phyloP scores from a whole-genome alignment of 306 rosid species.

The Vicia sativa region DNA sequence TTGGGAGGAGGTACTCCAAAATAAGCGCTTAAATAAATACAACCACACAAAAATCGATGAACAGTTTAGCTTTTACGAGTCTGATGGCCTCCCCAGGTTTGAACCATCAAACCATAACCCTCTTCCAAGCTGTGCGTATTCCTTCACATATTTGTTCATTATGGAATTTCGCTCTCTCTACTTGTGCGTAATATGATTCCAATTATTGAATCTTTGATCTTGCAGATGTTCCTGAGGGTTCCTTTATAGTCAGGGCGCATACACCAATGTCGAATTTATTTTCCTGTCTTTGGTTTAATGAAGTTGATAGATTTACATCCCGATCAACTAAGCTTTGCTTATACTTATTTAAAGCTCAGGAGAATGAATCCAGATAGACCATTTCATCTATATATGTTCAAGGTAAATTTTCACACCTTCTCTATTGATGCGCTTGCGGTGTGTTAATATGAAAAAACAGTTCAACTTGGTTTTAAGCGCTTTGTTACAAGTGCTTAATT shows the following conservation, averaged over 20 bases:
- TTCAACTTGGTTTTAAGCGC: no score
- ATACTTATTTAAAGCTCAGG: constrained; percentile 81
- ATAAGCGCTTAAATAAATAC: constrained; percentile 87
- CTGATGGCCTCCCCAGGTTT: constrained; percentile 82
- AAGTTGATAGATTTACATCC: constrained; percentile 91
- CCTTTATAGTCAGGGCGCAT: constrained; percentile 90
- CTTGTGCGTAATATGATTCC: constrained; percentile 27
- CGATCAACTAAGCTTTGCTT: constrained; percentile 97
- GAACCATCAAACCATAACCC: constrained; percentile 63
- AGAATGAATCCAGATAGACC: constrained; percentile 75
- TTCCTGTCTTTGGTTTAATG: constrained; percentile 98
- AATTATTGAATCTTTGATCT: constrained; percentile 31
- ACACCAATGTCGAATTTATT: constrained; percentile 90
- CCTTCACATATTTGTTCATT: constrained; percentile 41
- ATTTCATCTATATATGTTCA: constrained; percentile 73
- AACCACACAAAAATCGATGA: constrained; percentile 78
- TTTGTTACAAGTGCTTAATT: no score
- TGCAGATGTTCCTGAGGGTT: constrained; percentile 97
- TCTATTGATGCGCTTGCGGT: not conserved
- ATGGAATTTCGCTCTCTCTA: constrained; percentile 30
- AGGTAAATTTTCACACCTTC: constrained; percentile 50
- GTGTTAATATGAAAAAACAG: no score
- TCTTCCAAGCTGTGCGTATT: constrained; percentile 84
- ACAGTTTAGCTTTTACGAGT: constrained; percentile 73
- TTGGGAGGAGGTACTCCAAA: constrained; percentile 94